Evolutionary conservation across 2,329 filamentous ascomycete genomes (phyloP).

Genomic region (Incumbomyces delicatus): DNA sequence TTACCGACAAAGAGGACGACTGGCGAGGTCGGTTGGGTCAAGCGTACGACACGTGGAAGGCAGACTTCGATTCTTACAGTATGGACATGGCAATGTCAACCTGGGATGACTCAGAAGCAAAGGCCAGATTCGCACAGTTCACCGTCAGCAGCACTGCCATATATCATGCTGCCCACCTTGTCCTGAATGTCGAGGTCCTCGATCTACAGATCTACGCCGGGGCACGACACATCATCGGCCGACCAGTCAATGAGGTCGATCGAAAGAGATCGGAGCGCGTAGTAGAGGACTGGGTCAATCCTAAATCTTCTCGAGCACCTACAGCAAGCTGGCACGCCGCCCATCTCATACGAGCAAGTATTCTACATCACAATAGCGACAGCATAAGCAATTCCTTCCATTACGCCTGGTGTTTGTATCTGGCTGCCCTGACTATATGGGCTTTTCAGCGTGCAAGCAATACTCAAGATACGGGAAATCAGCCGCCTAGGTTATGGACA

Average conservation of each 20-base stretch:
- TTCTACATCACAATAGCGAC: constrained; percentile 41
- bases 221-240: constrained; percentile 48
- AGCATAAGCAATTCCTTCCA: constrained; percentile 49
- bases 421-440: constrained; percentile 51
- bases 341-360: constrained; percentile 41
- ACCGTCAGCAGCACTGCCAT: constrained; percentile 44
- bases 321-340: constrained; percentile 47
- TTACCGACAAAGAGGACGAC: constrained; percentile 28
- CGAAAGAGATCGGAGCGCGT: constrained; percentile 41
- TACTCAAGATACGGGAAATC: constrained; percentile 24
- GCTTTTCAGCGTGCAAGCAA: constrained; percentile 41
- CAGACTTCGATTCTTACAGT: constrained; percentile 47
- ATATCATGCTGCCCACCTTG: constrained; percentile 49
- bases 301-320: constrained; percentile 25
- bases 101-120: constrained; percentile 21
- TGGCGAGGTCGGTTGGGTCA: constrained; percentile 45
- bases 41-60: constrained; percentile 50
- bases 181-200: constrained; percentile 49
- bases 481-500: constrained; percentile 2
- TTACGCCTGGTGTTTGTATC: constrained; percentile 53
- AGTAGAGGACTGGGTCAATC: constrained; percentile 43
- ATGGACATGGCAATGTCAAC: constrained; percentile 28
- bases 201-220: constrained; percentile 55
- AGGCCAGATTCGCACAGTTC: constrained; percentile 37
- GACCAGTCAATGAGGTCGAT: constrained; percentile 42